These are phyloP conservation scores for Tympanopsis confertula DNA, from an alignment of 2,329 filamentous ascomycete genomes.

Conservation along the genomic window DNA sequence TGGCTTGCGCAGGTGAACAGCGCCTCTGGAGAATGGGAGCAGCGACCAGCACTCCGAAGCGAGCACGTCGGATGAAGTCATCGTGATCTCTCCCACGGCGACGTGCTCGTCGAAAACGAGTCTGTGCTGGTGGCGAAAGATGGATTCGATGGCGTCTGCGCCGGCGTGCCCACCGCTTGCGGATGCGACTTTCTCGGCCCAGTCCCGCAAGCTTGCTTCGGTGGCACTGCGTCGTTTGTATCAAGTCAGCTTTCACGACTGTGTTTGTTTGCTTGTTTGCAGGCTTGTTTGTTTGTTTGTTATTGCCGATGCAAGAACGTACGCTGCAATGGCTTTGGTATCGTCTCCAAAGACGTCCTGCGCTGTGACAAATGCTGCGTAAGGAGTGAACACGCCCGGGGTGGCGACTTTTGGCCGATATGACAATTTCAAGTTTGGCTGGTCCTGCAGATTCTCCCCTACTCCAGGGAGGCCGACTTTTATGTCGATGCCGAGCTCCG, in stretches of 20 bases:
- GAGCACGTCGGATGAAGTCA: conserved; percentile 15
- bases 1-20: conserved; percentile 24
- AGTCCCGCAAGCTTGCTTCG: no score
- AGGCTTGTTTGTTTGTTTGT: no score
- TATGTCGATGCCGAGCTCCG: conserved; percentile 25
- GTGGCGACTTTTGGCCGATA: no score
- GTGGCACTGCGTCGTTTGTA: no score
- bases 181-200: neutral
- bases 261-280: no score
- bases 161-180: conserved; percentile 12
- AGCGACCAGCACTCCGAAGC: conserved; percentile 24
- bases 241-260: no score
- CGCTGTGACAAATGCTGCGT: no score
- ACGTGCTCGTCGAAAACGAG: conserved; percentile 30
- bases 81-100: conserved; percentile 32
- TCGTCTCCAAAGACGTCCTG: no score
- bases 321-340: no score
- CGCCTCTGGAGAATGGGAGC: conserved; percentile 25
- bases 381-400: no score
- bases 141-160: conserved; percentile 19
- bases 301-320: no score
- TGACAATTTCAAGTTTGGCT: no score
- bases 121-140: conserved; percentile 31
- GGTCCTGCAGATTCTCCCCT: conserved; percentile 33
- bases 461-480: conserved; percentile 29